Evolutionary conservation across 306 rosid genomes (phyloP).

Genomic region (Macrotyloma uniflorum): DNA sequence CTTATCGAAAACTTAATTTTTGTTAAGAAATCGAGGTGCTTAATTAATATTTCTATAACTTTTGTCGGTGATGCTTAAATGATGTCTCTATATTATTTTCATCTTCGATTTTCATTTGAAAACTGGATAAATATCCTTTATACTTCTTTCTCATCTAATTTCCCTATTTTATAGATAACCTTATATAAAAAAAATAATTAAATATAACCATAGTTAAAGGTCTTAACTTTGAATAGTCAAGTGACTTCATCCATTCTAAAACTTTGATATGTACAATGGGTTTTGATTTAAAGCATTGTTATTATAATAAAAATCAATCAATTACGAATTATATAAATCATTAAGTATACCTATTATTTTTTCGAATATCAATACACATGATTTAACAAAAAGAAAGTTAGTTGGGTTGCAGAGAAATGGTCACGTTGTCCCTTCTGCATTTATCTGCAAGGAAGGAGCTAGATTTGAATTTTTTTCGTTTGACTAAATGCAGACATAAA

Average conservation of each 20-base stretch:
- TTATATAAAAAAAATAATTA: no score
- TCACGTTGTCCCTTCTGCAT: not conserved
- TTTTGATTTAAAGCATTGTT: not conserved
- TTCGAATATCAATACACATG: not conserved
- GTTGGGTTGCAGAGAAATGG: not conserved
- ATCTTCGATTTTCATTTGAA: no score
- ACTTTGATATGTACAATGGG: not conserved
- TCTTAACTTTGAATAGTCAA: not conserved
- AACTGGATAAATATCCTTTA: no score
- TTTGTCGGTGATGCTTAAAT: no score
- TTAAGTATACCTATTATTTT: not conserved
- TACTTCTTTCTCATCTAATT: no score
- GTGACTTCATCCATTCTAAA: not conserved
- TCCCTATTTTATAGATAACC: no score
- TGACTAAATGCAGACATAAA: constrained; percentile 38
- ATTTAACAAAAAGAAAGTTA: not conserved
- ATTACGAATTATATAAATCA: not conserved
- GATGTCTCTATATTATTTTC: no score
- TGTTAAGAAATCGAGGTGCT: no score
- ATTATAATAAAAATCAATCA: not conserved
- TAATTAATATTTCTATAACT: no score
- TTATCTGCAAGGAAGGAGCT: not conserved
- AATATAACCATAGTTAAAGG: no score
- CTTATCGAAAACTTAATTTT: no score
- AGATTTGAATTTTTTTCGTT: constrained; percentile 3